A percentile compares a stretch with the other conserved stretches of the same genome.
Conservation (phyloP, 345 rosid species). For the Eucalyptus marginata region DNA sequence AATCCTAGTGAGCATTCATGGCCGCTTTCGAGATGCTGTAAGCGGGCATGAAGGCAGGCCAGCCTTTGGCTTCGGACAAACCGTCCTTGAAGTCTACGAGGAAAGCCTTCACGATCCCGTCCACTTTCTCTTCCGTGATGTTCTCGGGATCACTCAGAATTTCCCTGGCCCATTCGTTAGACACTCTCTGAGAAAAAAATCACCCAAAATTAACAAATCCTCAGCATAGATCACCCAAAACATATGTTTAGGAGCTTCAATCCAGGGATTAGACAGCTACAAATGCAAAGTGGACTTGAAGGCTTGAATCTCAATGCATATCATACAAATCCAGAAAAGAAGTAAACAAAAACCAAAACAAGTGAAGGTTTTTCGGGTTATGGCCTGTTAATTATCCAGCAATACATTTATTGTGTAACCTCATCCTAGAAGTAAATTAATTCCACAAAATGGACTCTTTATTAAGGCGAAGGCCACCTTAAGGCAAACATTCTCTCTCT, state of each 20-base stretch:
- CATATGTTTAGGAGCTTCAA: background rate
- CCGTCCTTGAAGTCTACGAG: background rate
- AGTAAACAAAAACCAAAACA: background rate
- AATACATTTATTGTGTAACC: background rate
- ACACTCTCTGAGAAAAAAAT: background rate
- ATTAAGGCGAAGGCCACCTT: background rate
- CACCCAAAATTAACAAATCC: background rate
- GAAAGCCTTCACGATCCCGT: background rate
- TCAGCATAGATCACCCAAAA: background rate
- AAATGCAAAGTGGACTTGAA: background rate
- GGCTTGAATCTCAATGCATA: background rate
- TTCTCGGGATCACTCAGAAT: background rate
- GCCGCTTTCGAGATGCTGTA: constrained; percentile 30
- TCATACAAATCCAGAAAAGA: background rate
- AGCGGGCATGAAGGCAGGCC: constrained; percentile 6
- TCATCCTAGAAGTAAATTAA: background rate
- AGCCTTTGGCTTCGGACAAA: background rate
- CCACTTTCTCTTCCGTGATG: background rate
- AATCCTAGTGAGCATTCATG: constrained; percentile 33
- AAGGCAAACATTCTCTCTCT: background rate
- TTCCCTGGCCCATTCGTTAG: background rate
- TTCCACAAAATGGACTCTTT: background rate
- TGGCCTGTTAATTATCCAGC: background rate
- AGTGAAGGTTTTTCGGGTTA: background rate
- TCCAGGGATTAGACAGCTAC: background rate